phyloP scores from a whole-genome alignment of 2,329 filamentous ascomycete genomes.

The Aspergillus vadensis region DNA sequence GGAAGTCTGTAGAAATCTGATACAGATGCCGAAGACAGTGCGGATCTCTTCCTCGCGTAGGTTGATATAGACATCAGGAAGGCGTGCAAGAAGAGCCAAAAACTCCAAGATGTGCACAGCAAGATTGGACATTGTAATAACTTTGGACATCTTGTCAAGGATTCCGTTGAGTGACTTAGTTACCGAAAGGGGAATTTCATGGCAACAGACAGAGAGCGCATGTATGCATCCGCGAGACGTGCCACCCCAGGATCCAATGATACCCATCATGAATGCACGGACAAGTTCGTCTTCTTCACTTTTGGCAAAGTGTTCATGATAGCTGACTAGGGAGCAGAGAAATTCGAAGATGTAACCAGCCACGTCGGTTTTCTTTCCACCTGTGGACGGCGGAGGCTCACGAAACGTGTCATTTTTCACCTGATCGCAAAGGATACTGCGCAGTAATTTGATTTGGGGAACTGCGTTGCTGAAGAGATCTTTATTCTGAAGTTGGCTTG shows the following conservation, averaged over 20 bases:
- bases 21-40: constrained; percentile 92
- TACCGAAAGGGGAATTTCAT: constrained; percentile 85
- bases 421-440: constrained; percentile 78
- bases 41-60: constrained; percentile 90
- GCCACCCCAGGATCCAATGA: constrained; percentile 74
- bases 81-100: constrained; percentile 80
- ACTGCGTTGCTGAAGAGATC: constrained; percentile 76
- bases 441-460: constrained; percentile 72
- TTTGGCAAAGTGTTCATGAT: constrained; percentile 81
- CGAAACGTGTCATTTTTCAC: constrained; percentile 75
- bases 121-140: constrained; percentile 89
- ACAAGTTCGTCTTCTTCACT: constrained; percentile 88
- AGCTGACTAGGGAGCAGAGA: constrained; percentile 85
- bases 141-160: constrained; percentile 89
- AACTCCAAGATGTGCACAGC: constrained; percentile 96
- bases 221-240: constrained; percentile 94
- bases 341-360: constrained; percentile 86
- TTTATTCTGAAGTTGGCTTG: constrained; percentile 86
- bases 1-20: constrained; percentile 88
- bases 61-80: constrained; percentile 83
- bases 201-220: constrained; percentile 89
- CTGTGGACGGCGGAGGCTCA: constrained; percentile 76
- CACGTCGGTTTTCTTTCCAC: constrained; percentile 83
- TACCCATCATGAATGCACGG: constrained; percentile 79
- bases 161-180: constrained; percentile 83